Base-by-base conservation (phyloP, 1,284 basidiomycete species). In the Austroboletus novae-zelandiae region DNA sequence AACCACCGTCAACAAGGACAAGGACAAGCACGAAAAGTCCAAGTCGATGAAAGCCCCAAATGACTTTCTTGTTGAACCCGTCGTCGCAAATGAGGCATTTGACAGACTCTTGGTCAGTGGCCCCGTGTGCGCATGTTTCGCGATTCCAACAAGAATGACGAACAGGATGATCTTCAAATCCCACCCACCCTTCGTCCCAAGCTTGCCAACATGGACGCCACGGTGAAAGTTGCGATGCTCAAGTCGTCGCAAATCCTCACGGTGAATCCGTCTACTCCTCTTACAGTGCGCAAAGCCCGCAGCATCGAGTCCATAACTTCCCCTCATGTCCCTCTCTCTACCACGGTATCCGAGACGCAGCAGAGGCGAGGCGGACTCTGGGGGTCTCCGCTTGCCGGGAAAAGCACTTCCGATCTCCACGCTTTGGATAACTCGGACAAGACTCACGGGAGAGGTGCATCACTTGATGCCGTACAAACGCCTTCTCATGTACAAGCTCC, bases 171-270 rank as follows among this genome's bases (percentile, higher is more conserved):
- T 48, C 80, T 92, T 41, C 89, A 94, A 71, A 91, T 94, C 34
- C 91, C 91, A 5, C 70, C 79, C 1, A 82, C 80, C 10, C 72
- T 93, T 15, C 79, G 91, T 11, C 83, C 84, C 2, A 91, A 91
- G 68, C 79, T 94, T 6, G 73, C 77, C 36, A 80, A 80, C 20
- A 89, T 94, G 79, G 89, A 91, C 54, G 71, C 83, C 0, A 81
- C 84, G 2, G 91, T 94, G 36, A 94, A 94, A 62, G 88, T 88
- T 4, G 88, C 89, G n/a, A 93, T 94, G 88, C 73, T 94, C 49
- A 91, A 89, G 61, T 91, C 90, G 0, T 89, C 90, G 2, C 83
- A 86, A 25, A 79, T 81, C 13, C 74, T 92, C 60, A 75, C 78
- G 25, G 66, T 77, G 11, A 75, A 71, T 25, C 64, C 75, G 0